phyloP scores from a whole-genome alignment of 1,284 basidiomycete genomes.

The Mycena citricolor region DNA sequence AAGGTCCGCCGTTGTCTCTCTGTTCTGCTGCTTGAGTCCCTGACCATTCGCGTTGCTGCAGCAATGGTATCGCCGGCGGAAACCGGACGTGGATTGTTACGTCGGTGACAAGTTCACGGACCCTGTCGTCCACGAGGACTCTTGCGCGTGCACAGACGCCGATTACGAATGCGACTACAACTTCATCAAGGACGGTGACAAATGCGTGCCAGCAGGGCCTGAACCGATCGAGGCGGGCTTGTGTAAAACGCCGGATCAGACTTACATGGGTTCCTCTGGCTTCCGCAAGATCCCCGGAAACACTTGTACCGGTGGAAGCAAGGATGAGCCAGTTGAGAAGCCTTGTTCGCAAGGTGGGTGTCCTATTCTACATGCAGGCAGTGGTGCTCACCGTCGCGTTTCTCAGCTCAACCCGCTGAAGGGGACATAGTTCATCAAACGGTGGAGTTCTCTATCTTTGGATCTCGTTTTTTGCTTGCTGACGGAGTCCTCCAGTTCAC shows the following conservation, averaged over 20 bases:
- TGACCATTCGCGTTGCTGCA: constrained; percentile 30
- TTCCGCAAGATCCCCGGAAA: constrained; percentile 94
- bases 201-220: constrained; percentile 82
- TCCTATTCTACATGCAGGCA: background rate
- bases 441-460: constrained; percentile 38
- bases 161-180: constrained; percentile 98
- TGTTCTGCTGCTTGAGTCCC: constrained; percentile 3
- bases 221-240: constrained; percentile 82
- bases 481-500: constrained; percentile 48
- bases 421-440: constrained; percentile 72
- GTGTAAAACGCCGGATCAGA: constrained; percentile 58
- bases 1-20: constrained; percentile 53
- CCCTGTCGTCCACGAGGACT: constrained; percentile 79
- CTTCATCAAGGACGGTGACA: constrained; percentile 68
- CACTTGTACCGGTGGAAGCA: constrained; percentile 73
- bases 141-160: constrained; percentile 80
- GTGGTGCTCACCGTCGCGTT: background rate
- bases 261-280: constrained; percentile 87
- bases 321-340: constrained; percentile 74
- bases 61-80: constrained; percentile 94
- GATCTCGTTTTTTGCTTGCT: background rate
- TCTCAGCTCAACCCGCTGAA: constrained; percentile 67
- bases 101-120: constrained; percentile 92
- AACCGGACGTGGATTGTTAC: constrained; percentile 83
- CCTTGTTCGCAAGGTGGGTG: constrained; percentile 67